Base-by-base conservation (phyloP, 176 grass and related monocot genomes). In the Oryza longistaminata region DNA sequence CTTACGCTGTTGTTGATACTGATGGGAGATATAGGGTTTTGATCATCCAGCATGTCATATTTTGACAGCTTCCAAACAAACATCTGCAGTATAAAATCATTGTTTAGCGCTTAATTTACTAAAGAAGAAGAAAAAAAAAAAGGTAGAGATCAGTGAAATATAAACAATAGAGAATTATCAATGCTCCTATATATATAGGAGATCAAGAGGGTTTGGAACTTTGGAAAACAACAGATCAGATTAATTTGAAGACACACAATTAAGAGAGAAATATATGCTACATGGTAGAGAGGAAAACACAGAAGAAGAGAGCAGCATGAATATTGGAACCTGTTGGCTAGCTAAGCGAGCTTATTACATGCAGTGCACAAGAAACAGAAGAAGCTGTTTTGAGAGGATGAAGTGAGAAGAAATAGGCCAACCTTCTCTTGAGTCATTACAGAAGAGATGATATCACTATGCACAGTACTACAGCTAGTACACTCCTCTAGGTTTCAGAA, bases 351-450 rank as follows among this genome's bases (percentile, higher is more conserved):
- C 49, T 17, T 52, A 52, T 52, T 52, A 52, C n/a, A 52, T 52
- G 29, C 66, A 58, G 12, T 71, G 34, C 14, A 60, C 35, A 37
- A 4, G 2, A 27, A 24, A 11, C 39, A 27, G 80, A 82, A 55
- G 40, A 25, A 50, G 58, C 22, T 27, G 3, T 14, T 29, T 49
- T 49, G 6, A 53, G 68, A 86, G n/a, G 9, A 80, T 27, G 40
- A 55, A 80, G 1, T 15, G 35, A 64, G 40, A 42, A 42, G 40
- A 42, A 11, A 65, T 24, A 50, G 21, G 24, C 13, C 58, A 26
- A 79, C 85, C 85, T 86, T 7, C 77, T 27, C 58, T 49, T 80
- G 60, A 40, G 69, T 42, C 58, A 22, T 73, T 43, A 43, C 42
- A 43, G 39, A n/a, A n/a, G 10, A 64, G 42, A 35, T 45, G 81